phyloP scores from a whole-genome alignment of 768 basidiomycete genomes.

The Boletellus ananiceps region DNA sequence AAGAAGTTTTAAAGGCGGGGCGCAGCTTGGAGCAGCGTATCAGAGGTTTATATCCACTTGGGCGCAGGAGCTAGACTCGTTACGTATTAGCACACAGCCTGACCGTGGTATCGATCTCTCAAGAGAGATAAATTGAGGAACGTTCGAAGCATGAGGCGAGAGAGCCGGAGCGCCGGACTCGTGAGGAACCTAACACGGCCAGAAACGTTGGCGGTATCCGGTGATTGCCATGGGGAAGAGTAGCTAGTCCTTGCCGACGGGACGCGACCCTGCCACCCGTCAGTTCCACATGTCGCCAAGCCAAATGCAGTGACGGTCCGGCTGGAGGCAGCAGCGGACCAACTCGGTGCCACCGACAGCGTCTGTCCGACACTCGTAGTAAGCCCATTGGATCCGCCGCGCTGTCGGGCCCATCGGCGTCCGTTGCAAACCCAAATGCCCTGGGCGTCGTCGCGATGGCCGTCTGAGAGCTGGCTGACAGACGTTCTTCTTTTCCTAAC shows the following conservation, averaged over 20 bases:
- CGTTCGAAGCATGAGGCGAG: background rate
- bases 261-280: background rate
- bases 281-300: background rate
- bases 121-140: background rate
- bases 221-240: conserved; percentile 1
- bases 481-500: too few species aligned
- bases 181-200: background rate
- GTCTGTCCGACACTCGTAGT: too few species aligned
- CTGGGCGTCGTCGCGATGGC: too few species aligned
- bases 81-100: conserved; percentile 2
- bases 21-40: background rate
- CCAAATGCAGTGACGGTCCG: too few species aligned
- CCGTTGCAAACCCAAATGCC: too few species aligned
- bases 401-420: too few species aligned
- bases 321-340: too few species aligned
- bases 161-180: background rate
- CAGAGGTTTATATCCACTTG: background rate
- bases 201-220: background rate
- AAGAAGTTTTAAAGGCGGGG: background rate
- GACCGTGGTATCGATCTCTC: background rate
- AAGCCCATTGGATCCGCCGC: too few species aligned
- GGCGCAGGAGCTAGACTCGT: background rate
- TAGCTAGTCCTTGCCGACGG: background rate
- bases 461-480: too few species aligned
- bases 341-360: too few species aligned